Percentiles rank a stretch among this genome's conserved stretches.
Evolutionary conservation across 305 asterid genomes (phyloP).

Genomic region (Ilex paraguariensis): DNA sequence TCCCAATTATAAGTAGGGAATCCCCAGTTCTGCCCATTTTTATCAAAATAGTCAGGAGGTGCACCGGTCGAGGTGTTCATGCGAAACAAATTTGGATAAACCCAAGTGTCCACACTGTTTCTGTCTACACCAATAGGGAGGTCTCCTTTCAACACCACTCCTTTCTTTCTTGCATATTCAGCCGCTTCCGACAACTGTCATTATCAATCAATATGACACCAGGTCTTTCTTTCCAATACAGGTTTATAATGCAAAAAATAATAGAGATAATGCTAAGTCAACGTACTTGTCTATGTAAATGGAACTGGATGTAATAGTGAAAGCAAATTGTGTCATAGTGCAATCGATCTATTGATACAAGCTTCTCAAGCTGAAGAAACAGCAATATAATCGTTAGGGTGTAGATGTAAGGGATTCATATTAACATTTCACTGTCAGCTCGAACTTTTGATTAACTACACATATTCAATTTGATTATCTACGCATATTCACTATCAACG

Average conservation of each 20-base stretch:
- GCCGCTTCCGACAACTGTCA: slow-evolving; percentile 90
- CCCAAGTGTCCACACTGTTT: slow-evolving; percentile 99
- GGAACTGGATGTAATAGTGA: slow-evolving; percentile 88
- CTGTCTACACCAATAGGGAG: slow-evolving; percentile 97
- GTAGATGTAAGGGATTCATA: too few species aligned
- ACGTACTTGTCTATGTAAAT: slow-evolving; percentile 80
- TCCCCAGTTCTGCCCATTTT: slow-evolving; percentile 99
- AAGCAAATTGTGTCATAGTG: slow-evolving; percentile 73
- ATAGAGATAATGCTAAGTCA: slow-evolving; percentile 8
- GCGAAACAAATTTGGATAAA: slow-evolving; percentile 82
- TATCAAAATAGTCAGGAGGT: slow-evolving; percentile 97
- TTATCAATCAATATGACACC: slow-evolving; percentile 14
- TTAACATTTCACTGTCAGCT: too few species aligned
- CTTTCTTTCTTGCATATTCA: slow-evolving; percentile 77
- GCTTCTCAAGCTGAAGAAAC: slow-evolving; percentile 89
- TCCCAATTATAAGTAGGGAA: slow-evolving; percentile 99
- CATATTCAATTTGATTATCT: too few species aligned
- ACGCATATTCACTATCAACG: too few species aligned
- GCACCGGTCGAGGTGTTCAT: slow-evolving; percentile 99
- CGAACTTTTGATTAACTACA: too few species aligned
- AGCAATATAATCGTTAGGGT: slow-evolving; percentile 16
- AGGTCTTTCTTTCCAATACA: slow-evolving; percentile 5
- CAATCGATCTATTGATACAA: slow-evolving; percentile 61
- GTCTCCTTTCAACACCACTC: slow-evolving; percentile 90
- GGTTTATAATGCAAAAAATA: slow-evolving; percentile 5